These are phyloP conservation scores for Scutellaria minor DNA, from an alignment of 257 asterid genomes.

Conservation along the genomic window DNA sequence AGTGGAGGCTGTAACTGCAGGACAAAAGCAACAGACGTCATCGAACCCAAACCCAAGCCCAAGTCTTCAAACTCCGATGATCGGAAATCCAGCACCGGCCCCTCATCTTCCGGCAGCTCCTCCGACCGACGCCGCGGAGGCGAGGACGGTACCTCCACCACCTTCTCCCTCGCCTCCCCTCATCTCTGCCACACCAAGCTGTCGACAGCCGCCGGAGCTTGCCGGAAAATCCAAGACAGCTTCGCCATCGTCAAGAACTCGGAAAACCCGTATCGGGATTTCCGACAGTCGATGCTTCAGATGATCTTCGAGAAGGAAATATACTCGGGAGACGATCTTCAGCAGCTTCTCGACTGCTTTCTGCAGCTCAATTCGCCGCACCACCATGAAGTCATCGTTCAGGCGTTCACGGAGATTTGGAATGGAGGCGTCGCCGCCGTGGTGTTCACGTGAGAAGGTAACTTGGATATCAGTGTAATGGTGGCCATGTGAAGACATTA, in stretches of 20 bases:
- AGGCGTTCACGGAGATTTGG: constrained; percentile 71
- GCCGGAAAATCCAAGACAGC: constrained; percentile 48
- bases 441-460: background rate
- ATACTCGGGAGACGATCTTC: constrained; percentile 51
- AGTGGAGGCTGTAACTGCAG: constrained; percentile 57
- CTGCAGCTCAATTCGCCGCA: constrained; percentile 58
- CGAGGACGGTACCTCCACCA: constrained; percentile 41
- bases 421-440: constrained; percentile 39
- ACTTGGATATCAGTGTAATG: background rate
- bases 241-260: constrained; percentile 71
- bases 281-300: constrained; percentile 74
- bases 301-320: constrained; percentile 72
- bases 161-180: constrained; percentile 38
- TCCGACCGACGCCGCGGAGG: constrained; percentile 25
- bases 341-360: constrained; percentile 70
- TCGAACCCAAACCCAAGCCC: constrained; percentile 45
- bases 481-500: constrained; percentile 53
- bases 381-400: constrained; percentile 62
- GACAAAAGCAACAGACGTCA: constrained; percentile 45
- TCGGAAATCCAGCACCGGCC: background rate
- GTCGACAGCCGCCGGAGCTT: background rate
- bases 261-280: constrained; percentile 72
- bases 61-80: constrained; percentile 27
- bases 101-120: constrained; percentile 43
- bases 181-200: constrained; percentile 25